Conservation (phyloP, 2,329 filamentous ascomycete species). For the Escovopsis sp. region DNA sequence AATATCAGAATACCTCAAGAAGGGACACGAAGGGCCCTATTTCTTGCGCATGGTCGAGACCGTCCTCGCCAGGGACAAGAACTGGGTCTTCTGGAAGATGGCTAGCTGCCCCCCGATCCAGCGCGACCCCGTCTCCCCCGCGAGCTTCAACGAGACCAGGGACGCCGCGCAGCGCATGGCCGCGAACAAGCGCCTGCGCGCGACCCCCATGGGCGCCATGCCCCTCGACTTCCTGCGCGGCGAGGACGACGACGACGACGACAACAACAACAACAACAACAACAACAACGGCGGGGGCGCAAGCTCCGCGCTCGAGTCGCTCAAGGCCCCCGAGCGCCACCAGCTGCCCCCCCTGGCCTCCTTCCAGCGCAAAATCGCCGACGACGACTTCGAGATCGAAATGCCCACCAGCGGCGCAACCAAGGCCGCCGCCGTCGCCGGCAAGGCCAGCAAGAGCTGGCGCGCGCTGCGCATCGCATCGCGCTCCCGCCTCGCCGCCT, state of each 20-base stretch:
- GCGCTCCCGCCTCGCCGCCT: slow-evolving; percentile 55
- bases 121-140: slow-evolving; percentile 52
- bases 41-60: slow-evolving; percentile 96
- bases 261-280: too few species aligned
- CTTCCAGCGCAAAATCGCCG: slow-evolving; percentile 60
- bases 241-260: slow-evolving; percentile 28
- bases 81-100: slow-evolving; percentile 98
- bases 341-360: slow-evolving; percentile 53
- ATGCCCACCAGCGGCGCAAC: slow-evolving; percentile 54
- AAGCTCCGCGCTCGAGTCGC: slow-evolving; percentile 45
- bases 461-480: slow-evolving; percentile 70
- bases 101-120: slow-evolving; percentile 85
- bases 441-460: slow-evolving; percentile 84
- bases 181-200: slow-evolving; percentile 54
- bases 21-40: slow-evolving; percentile 72
- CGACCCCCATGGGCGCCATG: slow-evolving; percentile 56
- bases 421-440: slow-evolving; percentile 42
- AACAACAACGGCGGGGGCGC: slow-evolving; percentile 36
- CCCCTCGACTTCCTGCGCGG: slow-evolving; percentile 67
- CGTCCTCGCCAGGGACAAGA: slow-evolving; percentile 88
- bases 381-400: slow-evolving; percentile 74
- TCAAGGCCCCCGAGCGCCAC: slow-evolving; percentile 53
- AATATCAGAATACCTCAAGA: slow-evolving; percentile 72
- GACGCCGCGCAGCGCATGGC: slow-evolving; percentile 50
- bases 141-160: slow-evolving; percentile 57